Conservation (phyloP, 768 basidiomycete species). For the Lentinula sp. region DNA sequence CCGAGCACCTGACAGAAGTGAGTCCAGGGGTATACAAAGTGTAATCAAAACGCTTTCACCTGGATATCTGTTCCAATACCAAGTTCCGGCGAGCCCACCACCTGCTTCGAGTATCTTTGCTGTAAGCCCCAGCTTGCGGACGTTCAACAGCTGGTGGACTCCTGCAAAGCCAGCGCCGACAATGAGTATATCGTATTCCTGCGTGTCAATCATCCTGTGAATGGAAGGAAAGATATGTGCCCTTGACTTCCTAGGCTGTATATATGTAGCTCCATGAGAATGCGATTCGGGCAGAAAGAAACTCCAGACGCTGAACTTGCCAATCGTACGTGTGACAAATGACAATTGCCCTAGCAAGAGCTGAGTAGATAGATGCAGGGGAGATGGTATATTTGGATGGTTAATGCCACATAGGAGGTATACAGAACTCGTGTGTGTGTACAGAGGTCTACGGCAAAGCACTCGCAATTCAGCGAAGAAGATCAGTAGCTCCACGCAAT, state of each 20-base stretch:
- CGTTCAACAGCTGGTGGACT: background rate
- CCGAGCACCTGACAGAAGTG: background rate
- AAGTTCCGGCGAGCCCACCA: background rate
- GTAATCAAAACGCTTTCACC: background rate
- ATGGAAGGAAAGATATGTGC: too few species aligned
- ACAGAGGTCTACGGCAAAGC: too few species aligned
- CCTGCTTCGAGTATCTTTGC: constrained; percentile 5
- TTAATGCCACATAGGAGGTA: background rate
- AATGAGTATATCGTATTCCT: background rate
- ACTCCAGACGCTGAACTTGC: background rate
- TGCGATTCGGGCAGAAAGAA: background rate
- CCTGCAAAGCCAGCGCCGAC: background rate
- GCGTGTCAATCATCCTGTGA: background rate
- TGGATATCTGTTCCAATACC: constrained; percentile 1
- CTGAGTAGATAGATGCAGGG: background rate
- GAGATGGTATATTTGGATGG: background rate
- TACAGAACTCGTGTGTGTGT: too few species aligned
- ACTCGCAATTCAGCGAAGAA: too few species aligned
- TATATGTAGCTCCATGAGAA: background rate
- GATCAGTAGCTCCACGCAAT: too few species aligned
- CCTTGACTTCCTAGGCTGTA: background rate
- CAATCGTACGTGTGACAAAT: background rate
- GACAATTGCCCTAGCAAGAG: background rate
- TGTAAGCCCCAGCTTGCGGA: background rate
- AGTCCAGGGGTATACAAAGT: background rate